Evolutionary conservation across 208 protist species (phyloP).

Genomic region (Trypanosoma vivax): DNA sequence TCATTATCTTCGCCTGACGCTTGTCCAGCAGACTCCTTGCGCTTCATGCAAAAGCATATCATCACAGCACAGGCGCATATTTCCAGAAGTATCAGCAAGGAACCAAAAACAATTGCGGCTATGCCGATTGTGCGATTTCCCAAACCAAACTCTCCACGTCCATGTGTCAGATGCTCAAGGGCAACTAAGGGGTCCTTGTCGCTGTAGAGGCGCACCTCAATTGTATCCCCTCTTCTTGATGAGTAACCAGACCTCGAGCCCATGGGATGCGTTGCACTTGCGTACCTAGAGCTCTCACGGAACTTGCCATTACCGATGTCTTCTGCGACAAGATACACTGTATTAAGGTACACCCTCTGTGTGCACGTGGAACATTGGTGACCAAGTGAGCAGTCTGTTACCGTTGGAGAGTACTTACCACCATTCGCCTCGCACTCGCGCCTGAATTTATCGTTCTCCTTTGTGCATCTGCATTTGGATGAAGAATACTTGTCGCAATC

Average conservation of each 20-base stretch:
- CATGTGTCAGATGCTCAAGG: slow-evolving; percentile 5
- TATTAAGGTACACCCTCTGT: slow-evolving; percentile 1
- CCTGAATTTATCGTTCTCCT: slow-evolving; percentile 1
- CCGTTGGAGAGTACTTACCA: neutral
- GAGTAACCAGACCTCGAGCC: neutral
- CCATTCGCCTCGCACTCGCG: neutral
- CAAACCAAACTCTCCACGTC: slow-evolving; percentile 4
- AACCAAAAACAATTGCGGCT: slow-evolving; percentile 8
- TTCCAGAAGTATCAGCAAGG: slow-evolving; percentile 10
- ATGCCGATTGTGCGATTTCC: slow-evolving; percentile 7
- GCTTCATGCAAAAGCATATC: slow-evolving; percentile 10
- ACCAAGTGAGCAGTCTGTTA: neutral
- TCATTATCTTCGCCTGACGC: too few relatives aligned
- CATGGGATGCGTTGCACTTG: slow-evolving; percentile 12
- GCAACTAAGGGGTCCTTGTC: slow-evolving; percentile 17
- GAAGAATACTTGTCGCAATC: neutral
- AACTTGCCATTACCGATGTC: slow-evolving; percentile 1
- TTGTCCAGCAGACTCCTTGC: too few relatives aligned
- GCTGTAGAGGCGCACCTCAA: slow-evolving; percentile 21
- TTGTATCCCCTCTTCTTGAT: neutral
- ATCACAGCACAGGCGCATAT: slow-evolving; percentile 3
- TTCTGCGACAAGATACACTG: slow-evolving; percentile 15
- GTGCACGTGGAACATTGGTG: slow-evolving; percentile 1
- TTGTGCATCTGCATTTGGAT: neutral
- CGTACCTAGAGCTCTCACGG: neutral